Evolutionary conservation across 2,329 filamentous ascomycete genomes (phyloP).

Genomic region (Alternaria panax): DNA sequence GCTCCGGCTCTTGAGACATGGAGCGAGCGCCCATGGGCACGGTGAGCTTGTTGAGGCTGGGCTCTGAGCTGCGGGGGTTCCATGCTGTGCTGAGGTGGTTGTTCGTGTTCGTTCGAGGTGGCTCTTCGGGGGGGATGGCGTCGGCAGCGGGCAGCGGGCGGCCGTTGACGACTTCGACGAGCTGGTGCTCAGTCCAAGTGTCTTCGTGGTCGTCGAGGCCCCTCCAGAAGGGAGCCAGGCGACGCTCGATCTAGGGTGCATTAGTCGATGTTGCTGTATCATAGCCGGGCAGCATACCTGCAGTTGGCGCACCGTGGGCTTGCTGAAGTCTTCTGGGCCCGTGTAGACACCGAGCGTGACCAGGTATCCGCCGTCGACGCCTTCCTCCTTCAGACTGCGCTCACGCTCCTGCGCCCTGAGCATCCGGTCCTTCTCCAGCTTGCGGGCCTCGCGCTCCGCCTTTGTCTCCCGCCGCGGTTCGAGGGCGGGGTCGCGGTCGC

Average conservation of each 20-base stretch:
- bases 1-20: slow-evolving; percentile 80
- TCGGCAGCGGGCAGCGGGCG: slow-evolving; percentile 85
- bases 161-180: slow-evolving; percentile 88
- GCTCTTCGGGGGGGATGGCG: slow-evolving; percentile 76
- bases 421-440: slow-evolving; percentile 79
- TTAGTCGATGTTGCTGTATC: slow-evolving; percentile 19
- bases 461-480: slow-evolving; percentile 82
- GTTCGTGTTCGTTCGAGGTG: slow-evolving; percentile 55
- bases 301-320: slow-evolving; percentile 83
- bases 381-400: slow-evolving; percentile 87
- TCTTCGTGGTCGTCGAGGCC: slow-evolving; percentile 88
- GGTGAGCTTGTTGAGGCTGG: slow-evolving; percentile 74
- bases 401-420: slow-evolving; percentile 83
- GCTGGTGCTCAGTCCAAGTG: slow-evolving; percentile 91
- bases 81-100: slow-evolving; percentile 44
- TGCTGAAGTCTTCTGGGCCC: slow-evolving; percentile 91
- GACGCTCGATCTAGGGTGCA: slow-evolving; percentile 80
- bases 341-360: slow-evolving; percentile 95
- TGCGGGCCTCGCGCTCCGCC: slow-evolving; percentile 87
- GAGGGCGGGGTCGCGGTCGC: slow-evolving; percentile 58
- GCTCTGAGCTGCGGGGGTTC: slow-evolving; percentile 61
- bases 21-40: slow-evolving; percentile 81
- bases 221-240: slow-evolving; percentile 93
- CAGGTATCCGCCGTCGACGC: slow-evolving; percentile 91
- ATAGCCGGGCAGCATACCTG: slow-evolving; percentile 68